phyloP scores from a whole-genome alignment of 345 rosid genomes.

The Dovyalis caffra region DNA sequence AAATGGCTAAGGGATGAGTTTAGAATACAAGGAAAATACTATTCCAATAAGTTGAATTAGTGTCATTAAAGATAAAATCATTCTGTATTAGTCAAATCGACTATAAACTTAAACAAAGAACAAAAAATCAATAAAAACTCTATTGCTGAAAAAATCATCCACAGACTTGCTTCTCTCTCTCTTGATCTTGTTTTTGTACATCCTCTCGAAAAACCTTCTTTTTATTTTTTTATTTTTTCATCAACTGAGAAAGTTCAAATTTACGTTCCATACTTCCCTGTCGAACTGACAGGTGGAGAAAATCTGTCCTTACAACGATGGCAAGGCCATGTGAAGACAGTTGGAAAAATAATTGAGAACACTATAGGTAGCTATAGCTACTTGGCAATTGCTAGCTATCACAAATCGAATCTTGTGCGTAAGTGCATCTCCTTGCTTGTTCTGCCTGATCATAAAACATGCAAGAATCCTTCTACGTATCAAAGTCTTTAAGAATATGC shows the following conservation, averaged over 20 bases:
- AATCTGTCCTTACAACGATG: conserved; percentile 8
- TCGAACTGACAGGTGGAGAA: not conserved
- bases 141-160: too few species aligned
- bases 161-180: too few species aligned
- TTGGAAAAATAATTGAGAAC: not conserved
- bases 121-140: too few species aligned
- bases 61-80: too few species aligned
- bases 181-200: not conserved
- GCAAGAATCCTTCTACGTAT: conserved; percentile 5
- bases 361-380: not conserved
- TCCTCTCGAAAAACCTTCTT: not conserved
- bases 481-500: conserved; percentile 9
- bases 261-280: not conserved
- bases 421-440: not conserved
- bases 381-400: not conserved
- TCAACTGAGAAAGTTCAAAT: not conserved
- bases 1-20: too few species aligned
- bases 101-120: too few species aligned
- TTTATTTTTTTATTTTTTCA: not conserved
- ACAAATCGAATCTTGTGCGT: not conserved
- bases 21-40: too few species aligned
- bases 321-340: conserved; percentile 1
- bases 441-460: conserved; percentile 5
- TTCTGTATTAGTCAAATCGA: too few species aligned
- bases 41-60: too few species aligned